Evolutionary conservation across 345 rosid species (phyloP).

Genomic region (Triadica sebifera): DNA sequence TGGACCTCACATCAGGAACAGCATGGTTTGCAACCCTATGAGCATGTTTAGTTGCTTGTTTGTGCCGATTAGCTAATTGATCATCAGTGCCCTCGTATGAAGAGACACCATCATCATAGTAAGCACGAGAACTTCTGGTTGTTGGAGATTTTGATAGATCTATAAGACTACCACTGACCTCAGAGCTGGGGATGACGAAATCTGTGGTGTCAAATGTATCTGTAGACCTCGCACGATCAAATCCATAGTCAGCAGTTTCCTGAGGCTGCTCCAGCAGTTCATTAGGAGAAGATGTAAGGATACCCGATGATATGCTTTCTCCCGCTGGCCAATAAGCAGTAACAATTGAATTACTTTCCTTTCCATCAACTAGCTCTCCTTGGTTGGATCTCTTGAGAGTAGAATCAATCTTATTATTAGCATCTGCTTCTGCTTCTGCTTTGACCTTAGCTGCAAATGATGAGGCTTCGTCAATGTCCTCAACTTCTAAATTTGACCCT

Average conservation of each 20-base stretch:
- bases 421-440: constrained; percentile 17
- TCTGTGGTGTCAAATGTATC: constrained; percentile 39
- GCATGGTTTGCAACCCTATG: constrained; percentile 27
- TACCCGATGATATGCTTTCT: constrained; percentile 22
- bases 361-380: constrained; percentile 2
- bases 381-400: constrained; percentile 11
- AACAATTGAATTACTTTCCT: constrained; percentile 12
- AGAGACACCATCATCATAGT: constrained; percentile 65
- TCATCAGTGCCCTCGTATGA: constrained; percentile 65
- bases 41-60: constrained; percentile 26
- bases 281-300: constrained; percentile 18
- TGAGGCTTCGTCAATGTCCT: constrained; percentile 22
- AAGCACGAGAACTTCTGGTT: constrained; percentile 53
- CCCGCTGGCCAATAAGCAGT: constrained; percentile 16
- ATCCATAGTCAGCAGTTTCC: constrained; percentile 12
- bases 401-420: constrained; percentile 14
- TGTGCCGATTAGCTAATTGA: constrained; percentile 35
- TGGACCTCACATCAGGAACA: constrained; percentile 33
- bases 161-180: constrained; percentile 34
- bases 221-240: constrained; percentile 18
- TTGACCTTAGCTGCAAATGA: constrained; percentile 21
- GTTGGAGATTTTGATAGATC: constrained; percentile 41
- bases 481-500: constrained; percentile 21
- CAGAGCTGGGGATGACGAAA: constrained; percentile 42
- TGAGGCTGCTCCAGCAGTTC: constrained; percentile 28